Evolutionary conservation across 805 yeast species (phyloP).

Genomic region (Jamesozyma rosinii): DNA sequence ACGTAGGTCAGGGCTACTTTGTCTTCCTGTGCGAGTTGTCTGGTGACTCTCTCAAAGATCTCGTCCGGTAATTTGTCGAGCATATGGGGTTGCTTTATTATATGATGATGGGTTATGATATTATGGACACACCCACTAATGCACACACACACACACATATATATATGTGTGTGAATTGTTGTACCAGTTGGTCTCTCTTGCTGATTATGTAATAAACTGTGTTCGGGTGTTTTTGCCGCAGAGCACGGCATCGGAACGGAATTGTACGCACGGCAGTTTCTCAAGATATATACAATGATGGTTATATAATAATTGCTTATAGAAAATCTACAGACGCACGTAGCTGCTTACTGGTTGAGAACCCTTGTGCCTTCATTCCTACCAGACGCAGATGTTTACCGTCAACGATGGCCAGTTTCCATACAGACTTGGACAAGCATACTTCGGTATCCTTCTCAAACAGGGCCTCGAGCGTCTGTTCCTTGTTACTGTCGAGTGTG

Average conservation of each 20-base stretch:
- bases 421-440: slow-evolving; percentile 15
- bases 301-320: neutral
- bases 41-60: slow-evolving; percentile 11
- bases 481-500: slow-evolving; percentile 9
- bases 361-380: slow-evolving; percentile 17
- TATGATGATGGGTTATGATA: neutral
- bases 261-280: neutral
- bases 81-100: slow-evolving; percentile 8
- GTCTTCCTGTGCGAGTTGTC: slow-evolving; percentile 20
- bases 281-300: neutral
- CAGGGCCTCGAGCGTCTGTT: slow-evolving; percentile 8
- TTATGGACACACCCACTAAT: no score
- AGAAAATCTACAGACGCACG: slow-evolving; percentile 1
- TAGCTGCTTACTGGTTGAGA: slow-evolving; percentile 12
- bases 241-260: no score
- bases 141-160: no score
- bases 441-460: slow-evolving; percentile 4
- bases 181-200: no score
- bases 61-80: slow-evolving; percentile 20
- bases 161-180: no score
- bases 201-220: no score
- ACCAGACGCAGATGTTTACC: slow-evolving; percentile 13
- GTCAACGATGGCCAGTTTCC: slow-evolving; percentile 18
- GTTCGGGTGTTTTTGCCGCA: no score
- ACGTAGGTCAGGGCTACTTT: slow-evolving; percentile 21